phyloP scores from a whole-genome alignment of 225 moss, liverwort and hornwort species.

The Thuidium tamariscinum region DNA sequence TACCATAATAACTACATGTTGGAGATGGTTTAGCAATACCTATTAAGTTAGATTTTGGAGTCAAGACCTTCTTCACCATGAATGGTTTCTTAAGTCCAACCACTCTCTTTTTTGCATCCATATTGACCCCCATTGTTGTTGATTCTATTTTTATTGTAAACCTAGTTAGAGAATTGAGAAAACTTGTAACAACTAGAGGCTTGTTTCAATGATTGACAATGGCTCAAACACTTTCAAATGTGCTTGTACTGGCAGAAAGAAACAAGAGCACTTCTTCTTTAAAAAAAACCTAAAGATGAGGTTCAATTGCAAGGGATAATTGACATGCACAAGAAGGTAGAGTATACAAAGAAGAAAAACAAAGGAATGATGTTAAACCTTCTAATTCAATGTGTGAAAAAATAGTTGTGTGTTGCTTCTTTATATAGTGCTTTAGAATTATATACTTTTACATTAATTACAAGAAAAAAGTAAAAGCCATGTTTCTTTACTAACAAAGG shows the following conservation, averaged over 20 bases:
- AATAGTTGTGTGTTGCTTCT: background rate
- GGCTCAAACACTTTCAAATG: background rate
- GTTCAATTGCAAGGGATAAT: background rate
- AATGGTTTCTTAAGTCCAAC: background rate
- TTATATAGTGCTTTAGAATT: background rate
- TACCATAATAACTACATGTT: background rate
- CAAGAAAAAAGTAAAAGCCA: background rate
- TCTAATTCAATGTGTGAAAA: background rate
- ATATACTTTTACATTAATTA: background rate
- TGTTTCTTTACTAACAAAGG: too few relatives aligned
- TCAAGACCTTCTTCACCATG: background rate
- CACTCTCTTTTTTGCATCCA: background rate
- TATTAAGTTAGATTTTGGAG: background rate
- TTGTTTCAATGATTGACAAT: background rate
- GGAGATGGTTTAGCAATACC: background rate
- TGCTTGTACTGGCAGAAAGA: background rate
- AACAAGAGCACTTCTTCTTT: accelerated
- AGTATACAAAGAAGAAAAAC: background rate
- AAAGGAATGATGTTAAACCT: background rate
- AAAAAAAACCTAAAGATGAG: background rate
- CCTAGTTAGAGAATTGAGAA: too few relatives aligned
- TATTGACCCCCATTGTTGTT: background rate
- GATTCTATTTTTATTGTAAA: too few relatives aligned
- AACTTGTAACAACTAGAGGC: background rate
- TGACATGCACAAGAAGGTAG: accelerated